Evolutionary conservation across 805 yeast genomes (phyloP), one percentile per base, ranked within the genome.

Genomic region (Yamadazyma phyllophila): DNA sequence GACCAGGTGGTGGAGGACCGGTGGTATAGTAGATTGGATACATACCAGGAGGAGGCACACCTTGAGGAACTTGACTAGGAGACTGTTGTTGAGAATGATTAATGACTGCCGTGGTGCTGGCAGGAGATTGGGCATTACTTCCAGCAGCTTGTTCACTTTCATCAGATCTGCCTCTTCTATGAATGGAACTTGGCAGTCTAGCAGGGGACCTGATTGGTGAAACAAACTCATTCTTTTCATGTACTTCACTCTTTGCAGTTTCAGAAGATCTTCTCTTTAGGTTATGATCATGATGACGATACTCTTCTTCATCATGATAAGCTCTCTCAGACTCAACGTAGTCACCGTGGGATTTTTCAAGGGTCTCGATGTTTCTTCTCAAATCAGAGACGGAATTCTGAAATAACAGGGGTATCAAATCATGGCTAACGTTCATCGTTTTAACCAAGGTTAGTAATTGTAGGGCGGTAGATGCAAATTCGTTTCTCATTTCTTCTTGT

Each of bases 371-470:
- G 14, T 44, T 46, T 17, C 39, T 46, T 31, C 36, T 26, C 34
- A 49, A 33, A 17, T 51, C 57, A 30, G 27, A 12, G 12, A 44
- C 34, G 9, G 53, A 45, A 36, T 43, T 49, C n/a, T 47, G 44
- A 13, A 73, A 67, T 20, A 73, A 53, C 16, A 55, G 53, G 0
- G 76, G 76, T 3, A 73, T 63, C 30, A 70, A 44, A 27, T 69
- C 70, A 7, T 64, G 59, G 26, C 62, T 65, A 7, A 74, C 54
- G 15, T 67, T 58, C 56, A 71, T 57, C 5, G 60, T 51, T 26
- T 64, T 59, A 1, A 60, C 67, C 36, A 60, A 51, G 26, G 62
- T 62, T 30, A 76, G 49, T 10, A 75, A 53, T 36, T 73, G 73
- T 9, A 74, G 40, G 1, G 73, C 60, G 4, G 65, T 53, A 5